Evolutionary conservation across 2,329 filamentous ascomycete genomes (phyloP).

Genomic region (Metarhizium sp.): DNA sequence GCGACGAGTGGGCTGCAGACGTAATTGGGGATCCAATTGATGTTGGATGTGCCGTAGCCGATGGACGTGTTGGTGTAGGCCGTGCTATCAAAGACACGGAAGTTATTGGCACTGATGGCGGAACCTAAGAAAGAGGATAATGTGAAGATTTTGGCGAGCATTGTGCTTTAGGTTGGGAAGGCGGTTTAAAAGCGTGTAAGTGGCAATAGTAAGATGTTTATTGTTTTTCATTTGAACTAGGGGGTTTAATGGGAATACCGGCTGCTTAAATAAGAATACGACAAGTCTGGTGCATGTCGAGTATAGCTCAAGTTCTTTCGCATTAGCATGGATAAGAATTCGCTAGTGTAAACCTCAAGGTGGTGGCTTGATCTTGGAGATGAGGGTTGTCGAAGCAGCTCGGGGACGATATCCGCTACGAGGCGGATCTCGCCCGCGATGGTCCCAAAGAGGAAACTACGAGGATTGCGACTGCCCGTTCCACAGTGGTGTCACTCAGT

Average conservation of each 20-base stretch:
- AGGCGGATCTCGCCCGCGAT: background rate
- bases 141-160: background rate
- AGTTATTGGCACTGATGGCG: background rate
- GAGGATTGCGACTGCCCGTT: background rate
- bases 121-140: background rate
- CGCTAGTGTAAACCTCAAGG: too few species aligned
- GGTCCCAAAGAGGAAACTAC: background rate
- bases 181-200: background rate
- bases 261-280: too few species aligned
- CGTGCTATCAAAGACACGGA: constrained; percentile 6
- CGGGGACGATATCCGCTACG: background rate
- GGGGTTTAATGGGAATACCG: too few species aligned
- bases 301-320: too few species aligned
- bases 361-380: too few species aligned
- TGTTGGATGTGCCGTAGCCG: constrained; percentile 4
- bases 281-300: too few species aligned
- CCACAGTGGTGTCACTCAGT: background rate
- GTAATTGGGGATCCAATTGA: constrained; percentile 5
- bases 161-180: background rate
- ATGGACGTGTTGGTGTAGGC: constrained; percentile 5
- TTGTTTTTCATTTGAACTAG: too few species aligned
- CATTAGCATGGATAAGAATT: too few species aligned
- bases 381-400: background rate
- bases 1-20: constrained; percentile 4
- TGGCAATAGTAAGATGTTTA: background rate